Evolutionary conservation across 768 basidiomycete species (phyloP), one percentile per base, ranked within the genome.

Genomic region (Pleurotus eryngii): DNA sequence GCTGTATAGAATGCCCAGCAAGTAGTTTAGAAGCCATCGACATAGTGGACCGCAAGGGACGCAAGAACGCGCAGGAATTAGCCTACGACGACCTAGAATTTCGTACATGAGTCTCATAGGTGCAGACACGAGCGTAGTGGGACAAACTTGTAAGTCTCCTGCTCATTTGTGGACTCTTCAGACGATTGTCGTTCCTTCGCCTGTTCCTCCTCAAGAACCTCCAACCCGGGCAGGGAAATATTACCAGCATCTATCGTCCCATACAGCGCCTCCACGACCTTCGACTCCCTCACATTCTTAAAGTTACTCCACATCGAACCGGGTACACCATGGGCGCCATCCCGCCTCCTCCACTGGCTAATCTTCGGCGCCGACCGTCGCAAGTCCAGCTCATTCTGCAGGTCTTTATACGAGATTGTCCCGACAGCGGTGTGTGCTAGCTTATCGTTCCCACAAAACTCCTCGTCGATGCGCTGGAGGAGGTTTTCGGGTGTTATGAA

Each of bases 401-500:
- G 55, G 39, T 63, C 59, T 24, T 46, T 59, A 15, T 54, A 54
- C 12, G 51, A 54, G 15, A 68, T 47, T 15, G 57, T 57, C 20
- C 63, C 56, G n/a, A 59, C 26, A n/a, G 53, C 55, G 15, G 35
- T 51, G 8, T 45, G 35, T 39, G 24, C 54, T 20, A n/a, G 20
- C 55, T 37, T 38, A 45, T 18, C 46, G 0, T 54, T 46, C 11
- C 66, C 59, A 3, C 78, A 62, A 63, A 92, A 91, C 1, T 84
- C 84, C 14, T 78, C 69, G 71, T 90, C 86, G 55, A 92, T 91
- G 56, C 73, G 74, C 18, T 77, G 64, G 17, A 81, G 77, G 27
- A 93, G 81, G 64, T 81, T 91, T 61, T 89, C 86, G 18, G 75
- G 74, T 9, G 89, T 89, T 60, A 93, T 80, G 74, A 89, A 90